Conservation (phyloP, 2,329 filamentous ascomycete species). For the Fonsecaea pedrosoi region DNA sequence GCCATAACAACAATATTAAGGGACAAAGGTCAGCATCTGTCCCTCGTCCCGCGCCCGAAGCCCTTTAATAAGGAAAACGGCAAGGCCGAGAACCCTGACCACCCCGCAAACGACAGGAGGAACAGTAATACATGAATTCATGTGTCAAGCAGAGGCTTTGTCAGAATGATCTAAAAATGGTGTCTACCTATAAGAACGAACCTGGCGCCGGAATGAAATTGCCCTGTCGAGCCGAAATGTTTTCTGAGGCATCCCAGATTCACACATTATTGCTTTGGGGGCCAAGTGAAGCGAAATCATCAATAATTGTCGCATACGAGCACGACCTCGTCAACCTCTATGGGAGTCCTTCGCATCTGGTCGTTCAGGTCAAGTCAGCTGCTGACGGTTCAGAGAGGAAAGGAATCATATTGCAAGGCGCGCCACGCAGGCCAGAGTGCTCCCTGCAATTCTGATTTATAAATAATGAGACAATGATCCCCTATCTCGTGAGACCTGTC, state of each 20-base stretch:
- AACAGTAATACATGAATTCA: background rate
- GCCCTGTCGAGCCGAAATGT: background rate
- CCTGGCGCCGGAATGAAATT: background rate
- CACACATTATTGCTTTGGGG: background rate
- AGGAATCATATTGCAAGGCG: too few species aligned
- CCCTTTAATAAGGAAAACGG: background rate
- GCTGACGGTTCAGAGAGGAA: background rate
- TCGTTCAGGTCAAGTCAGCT: background rate
- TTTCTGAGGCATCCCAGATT: background rate
- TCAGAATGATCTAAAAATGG: constrained; percentile 2
- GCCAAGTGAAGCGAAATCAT: background rate
- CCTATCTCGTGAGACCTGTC: background rate
- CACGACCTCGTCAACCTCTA: background rate
- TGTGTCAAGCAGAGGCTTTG: background rate
- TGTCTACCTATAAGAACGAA: background rate
- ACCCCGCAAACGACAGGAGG: background rate
- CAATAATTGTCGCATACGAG: background rate
- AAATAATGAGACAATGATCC: background rate
- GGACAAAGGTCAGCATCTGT: background rate
- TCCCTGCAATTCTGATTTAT: background rate
- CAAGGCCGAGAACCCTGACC: too few species aligned
- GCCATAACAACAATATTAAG: constrained; percentile 4
- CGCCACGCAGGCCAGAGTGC: background rate
- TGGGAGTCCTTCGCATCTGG: background rate
- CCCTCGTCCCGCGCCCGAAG: background rate